phyloP scores from a whole-genome alignment of 192 early-diverging fungal genomes.

The Thamnidium elegans region DNA sequence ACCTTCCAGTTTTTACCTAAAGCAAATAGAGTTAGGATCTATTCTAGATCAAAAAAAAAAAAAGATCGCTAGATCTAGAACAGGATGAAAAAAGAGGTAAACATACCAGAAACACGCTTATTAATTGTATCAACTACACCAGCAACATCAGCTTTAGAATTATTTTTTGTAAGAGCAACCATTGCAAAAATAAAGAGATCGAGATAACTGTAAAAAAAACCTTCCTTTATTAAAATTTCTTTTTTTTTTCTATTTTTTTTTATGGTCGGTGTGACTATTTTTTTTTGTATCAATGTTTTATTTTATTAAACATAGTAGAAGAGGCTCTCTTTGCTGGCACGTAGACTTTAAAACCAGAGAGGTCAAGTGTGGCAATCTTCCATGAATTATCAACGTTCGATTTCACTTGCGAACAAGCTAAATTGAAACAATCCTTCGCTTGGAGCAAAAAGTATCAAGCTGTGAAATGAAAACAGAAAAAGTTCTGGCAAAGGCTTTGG shows the following conservation, averaged over 20 bases:
- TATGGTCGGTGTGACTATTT: too few relatives aligned
- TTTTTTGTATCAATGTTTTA: too few relatives aligned
- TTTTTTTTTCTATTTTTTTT: slow-evolving; percentile 3
- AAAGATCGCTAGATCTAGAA: background rate
- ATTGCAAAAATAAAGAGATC: background rate
- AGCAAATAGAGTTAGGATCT: background rate
- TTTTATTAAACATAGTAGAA: too few relatives aligned
- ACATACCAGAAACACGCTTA: slow-evolving; percentile 37
- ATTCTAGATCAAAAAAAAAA: background rate
- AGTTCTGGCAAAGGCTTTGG: too few relatives aligned
- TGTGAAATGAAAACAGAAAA: too few relatives aligned
- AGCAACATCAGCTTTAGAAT: slow-evolving; percentile 18
- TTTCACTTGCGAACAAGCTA: too few relatives aligned
- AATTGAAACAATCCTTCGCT: too few relatives aligned
- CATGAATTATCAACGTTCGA: too few relatives aligned
- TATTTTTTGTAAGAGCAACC: slow-evolving; percentile 3
- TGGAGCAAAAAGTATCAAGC: too few relatives aligned
- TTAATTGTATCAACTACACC: slow-evolving; percentile 36
- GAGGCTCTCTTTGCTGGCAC: too few relatives aligned
- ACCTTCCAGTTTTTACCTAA: slow-evolving; percentile 41
- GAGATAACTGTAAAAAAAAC: background rate
- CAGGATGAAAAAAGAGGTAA: background rate
- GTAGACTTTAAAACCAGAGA: too few relatives aligned
- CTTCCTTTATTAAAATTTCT: slow-evolving; percentile 6
- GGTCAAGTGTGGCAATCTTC: too few relatives aligned